Evolutionary conservation across 2,329 filamentous ascomycete genomes (phyloP), one percentile per base, ranked within the genome.

Genomic region (Ophiostoma sp.): DNA sequence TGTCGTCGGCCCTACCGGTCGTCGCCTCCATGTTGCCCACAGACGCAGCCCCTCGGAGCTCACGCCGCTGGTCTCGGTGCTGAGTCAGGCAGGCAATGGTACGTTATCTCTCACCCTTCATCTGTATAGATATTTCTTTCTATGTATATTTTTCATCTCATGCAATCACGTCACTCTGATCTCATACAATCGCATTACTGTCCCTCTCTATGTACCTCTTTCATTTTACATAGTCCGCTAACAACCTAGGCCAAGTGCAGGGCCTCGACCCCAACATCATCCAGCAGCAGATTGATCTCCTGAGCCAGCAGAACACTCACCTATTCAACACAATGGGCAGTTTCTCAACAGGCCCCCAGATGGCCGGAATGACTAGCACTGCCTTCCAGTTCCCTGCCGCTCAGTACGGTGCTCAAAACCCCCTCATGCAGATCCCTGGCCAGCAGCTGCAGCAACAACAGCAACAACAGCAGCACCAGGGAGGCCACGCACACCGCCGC

Each of bases 221-320:
- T 12, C 38, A 49, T 40, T 44, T 40, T 14, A 9, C 27, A 27
- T 27, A 27, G 2, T 27, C 27, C 27, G 27, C 47, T 66, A 42
- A 66, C 65, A 7, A 5, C 5, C 11, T 12, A 66, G 47, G 14
- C 36, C 27, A 27, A 27, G 27, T 27, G 27, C 27, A 27, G 27
- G 38, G 75, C 96, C 93, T 97, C 91, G 94, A 97, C 83, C 93
- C 97, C 85, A 87, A 97, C 77, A 92, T 92, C 77, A 93, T 98
- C 78, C 93, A 97, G 82, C 94, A 97, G 83, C 94, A 98, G 81
- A 97, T 98, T 76, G 94, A 98, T 81, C 86, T 96, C 77, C 85
- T 98, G 76, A 94, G 98, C 82, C 93, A 97, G 79, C 95, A 98
- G 79, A 95, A 98, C 78, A 93, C 98, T 79, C 93, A 97, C 78